Evolutionary conservation across 1,139 yeast genomes (phyloP).

Genomic region (Protomyces inundatus): DNA sequence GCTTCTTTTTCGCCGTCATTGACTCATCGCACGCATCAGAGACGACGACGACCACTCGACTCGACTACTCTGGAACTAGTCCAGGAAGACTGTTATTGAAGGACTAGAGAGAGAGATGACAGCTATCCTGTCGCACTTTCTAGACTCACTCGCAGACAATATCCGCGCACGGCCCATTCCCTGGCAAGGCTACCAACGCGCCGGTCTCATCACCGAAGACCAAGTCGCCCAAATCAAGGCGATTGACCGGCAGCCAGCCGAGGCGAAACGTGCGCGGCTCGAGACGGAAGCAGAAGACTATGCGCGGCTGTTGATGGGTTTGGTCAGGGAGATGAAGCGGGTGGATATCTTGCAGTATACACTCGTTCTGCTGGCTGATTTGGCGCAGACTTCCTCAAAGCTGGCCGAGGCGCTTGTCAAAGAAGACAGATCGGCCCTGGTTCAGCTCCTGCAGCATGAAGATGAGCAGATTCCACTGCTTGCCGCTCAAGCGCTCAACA

Average conservation of each 20-base stretch:
- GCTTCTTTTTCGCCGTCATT: not conserved
- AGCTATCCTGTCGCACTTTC: conserved; percentile 50
- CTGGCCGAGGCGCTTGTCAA: conserved; percentile 33
- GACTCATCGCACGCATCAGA: not conserved
- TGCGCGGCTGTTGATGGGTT: conserved; percentile 52
- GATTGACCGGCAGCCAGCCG: conserved; percentile 48
- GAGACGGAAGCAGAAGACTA: conserved; percentile 51
- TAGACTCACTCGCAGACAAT: conserved; percentile 68
- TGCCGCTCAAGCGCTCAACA: conserved; percentile 39
- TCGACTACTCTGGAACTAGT: not conserved
- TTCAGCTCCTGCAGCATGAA: conserved; percentile 33
- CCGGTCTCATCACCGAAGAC: conserved; percentile 58
- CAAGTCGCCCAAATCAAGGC: conserved; percentile 64
- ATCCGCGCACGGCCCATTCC: conserved; percentile 80
- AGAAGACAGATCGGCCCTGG: conserved; percentile 39
- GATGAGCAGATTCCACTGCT: conserved; percentile 42
- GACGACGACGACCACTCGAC: not conserved
- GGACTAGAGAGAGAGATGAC: conserved; percentile 11
- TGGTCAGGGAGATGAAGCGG: conserved; percentile 51
- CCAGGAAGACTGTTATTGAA: not conserved
- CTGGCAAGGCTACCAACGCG: conserved; percentile 86
- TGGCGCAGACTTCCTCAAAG: conserved; percentile 53
- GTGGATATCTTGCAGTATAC: conserved; percentile 73
- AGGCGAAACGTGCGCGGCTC: conserved; percentile 1
- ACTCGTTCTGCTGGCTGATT: conserved; percentile 46